Evolutionary conservation across 352 stramenopile species (phyloP), one percentile per base, ranked within the genome.

Genomic region (Globisporangium nodosum): DNA sequence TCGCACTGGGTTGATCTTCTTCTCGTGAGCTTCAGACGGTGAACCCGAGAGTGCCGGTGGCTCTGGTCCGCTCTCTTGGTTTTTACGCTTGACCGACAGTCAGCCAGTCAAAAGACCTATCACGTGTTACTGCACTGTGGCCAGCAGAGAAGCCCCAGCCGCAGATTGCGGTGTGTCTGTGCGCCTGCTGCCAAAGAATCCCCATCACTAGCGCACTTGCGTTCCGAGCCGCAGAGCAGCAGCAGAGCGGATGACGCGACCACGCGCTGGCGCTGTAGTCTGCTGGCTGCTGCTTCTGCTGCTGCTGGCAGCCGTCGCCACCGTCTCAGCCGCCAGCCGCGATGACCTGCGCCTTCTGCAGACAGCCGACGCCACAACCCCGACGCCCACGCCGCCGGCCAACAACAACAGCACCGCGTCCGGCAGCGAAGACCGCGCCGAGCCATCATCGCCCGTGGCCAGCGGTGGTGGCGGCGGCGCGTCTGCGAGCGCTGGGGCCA

Each of bases 351-450:
- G 37, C 11, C 37, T 43, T 12, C 37, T 43, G 37, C 37, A 43
- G 37, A 43, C 37, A 43, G 12, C 37, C 37, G 37, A 43, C 37
- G 37, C 1, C 37, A 2, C 37, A 13, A 43, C 37, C 13, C 37
- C 37, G 8, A 39, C 33, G 3, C 33, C 33, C 24, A 27, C 31
- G 0, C 18, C 35, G 11, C 8, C 35, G 8, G 35, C 18, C 47
- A 16, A 20, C 27, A 49, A 49, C 47, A 37, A 37, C 47, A 37
- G 33, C 20, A 20, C 9, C 27, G 37, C 18, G 35, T 3, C 24
- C 56, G 1, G 15, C 39, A n/a, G 47, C 56, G 39, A 43, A 27
- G n/a, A 45, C 56, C 13, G 50, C 43, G n/a, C 37, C 37, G 37
- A 43, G 4, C 37, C 11, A 4, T 18, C 37, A 4, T 18, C 37